A percentile compares a stretch with the other conserved stretches of the same genome.
phyloP scores from a whole-genome alignment of 257 asterid species.

The Verbena officinalis region DNA sequence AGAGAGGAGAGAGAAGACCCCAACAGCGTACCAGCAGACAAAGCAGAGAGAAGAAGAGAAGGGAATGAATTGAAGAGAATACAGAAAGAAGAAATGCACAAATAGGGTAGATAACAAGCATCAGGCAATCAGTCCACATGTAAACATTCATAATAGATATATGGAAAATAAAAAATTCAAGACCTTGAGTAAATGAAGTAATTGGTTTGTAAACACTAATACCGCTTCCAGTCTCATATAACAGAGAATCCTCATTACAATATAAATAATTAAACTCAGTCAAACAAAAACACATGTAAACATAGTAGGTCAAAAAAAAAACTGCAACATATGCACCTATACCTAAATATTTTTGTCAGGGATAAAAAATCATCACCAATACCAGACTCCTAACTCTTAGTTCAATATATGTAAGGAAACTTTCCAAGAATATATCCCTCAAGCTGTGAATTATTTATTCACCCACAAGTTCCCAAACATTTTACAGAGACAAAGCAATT shows the following conservation, averaged over 20 bases:
- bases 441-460: not conserved
- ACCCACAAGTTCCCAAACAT: not conserved
- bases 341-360: conserved; percentile 3
- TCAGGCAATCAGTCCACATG: conserved; percentile 35
- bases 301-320: not conserved
- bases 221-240: not conserved
- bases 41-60: conserved; percentile 82
- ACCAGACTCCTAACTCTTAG: conserved; percentile 3
- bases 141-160: conserved; percentile 20
- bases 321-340: not conserved
- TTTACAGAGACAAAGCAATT: not conserved
- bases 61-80: conserved; percentile 75
- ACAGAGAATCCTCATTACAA: conserved; percentile 16
- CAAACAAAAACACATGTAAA: not conserved
- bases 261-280: conserved; percentile 3
- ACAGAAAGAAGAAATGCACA: conserved; percentile 53
- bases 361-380: not conserved
- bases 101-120: conserved; percentile 32
- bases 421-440: not conserved
- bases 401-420: conserved; percentile 7
- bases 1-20: conserved; percentile 68
- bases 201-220: conserved; percentile 2
- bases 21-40: conserved; percentile 86
- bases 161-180: conserved; percentile 24
- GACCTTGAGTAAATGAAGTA: conserved; percentile 15